phyloP scores from a whole-genome alignment of 257 asterid species.

The Penstemon davidsonii region DNA sequence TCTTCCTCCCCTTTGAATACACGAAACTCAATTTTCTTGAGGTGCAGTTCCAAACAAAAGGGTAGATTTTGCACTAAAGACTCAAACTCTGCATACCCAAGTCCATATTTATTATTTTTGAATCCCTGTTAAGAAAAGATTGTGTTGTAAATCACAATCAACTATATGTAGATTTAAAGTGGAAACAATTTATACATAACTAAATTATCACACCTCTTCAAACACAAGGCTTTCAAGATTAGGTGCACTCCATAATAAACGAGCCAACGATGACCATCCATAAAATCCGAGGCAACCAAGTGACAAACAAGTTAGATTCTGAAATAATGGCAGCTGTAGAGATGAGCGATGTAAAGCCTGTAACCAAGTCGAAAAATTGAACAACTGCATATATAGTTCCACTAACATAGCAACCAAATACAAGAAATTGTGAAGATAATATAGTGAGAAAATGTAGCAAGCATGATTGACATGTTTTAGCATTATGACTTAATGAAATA shows the following conservation, averaged over 20 bases:
- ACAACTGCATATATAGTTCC: not conserved
- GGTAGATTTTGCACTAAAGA: not conserved
- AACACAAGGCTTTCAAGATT: not conserved
- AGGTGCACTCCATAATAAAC: not conserved
- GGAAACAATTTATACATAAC: not conserved
- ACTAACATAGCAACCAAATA: not conserved
- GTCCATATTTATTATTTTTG: not conserved
- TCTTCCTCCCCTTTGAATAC: not conserved
- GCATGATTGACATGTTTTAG: not conserved
- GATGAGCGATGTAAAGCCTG: not conserved
- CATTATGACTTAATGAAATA: not conserved
- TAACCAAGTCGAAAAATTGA: not conserved
- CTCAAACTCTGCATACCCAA: not conserved
- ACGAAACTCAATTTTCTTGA: not conserved
- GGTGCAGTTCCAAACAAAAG: not conserved
- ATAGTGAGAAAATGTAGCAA: not conserved
- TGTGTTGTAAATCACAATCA: not conserved
- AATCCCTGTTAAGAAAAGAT: not conserved
- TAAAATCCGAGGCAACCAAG: not conserved
- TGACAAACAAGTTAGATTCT: not conserved
- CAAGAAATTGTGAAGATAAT: not conserved
- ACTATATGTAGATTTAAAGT: not conserved
- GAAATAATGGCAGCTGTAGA: not conserved
- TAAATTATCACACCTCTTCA: not conserved
- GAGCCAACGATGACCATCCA: slow-evolving; percentile 9